phyloP scores from a whole-genome alignment of 2,329 filamentous ascomycete genomes.

The Aspergillus aculeatinus region DNA sequence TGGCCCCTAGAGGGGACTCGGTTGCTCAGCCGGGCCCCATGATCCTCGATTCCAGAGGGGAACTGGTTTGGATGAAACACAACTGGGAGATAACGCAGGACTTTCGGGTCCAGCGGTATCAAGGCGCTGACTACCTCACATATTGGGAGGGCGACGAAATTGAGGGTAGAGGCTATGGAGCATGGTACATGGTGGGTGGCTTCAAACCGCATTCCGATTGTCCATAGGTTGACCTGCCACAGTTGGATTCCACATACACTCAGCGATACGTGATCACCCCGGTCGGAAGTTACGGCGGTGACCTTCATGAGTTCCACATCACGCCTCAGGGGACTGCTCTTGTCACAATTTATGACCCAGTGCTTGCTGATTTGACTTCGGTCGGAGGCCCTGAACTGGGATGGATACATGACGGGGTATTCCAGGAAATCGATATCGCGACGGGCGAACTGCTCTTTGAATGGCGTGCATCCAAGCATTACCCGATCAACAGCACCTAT shows the following conservation, averaged over 20 bases:
- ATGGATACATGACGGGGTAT: slow-evolving; percentile 33
- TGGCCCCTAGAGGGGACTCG: slow-evolving; percentile 34
- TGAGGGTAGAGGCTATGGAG: slow-evolving; percentile 20
- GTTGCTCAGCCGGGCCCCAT: slow-evolving; percentile 27
- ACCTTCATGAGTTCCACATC: slow-evolving; percentile 38
- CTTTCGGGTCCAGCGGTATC: slow-evolving; percentile 28
- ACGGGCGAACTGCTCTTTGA: slow-evolving; percentile 36
- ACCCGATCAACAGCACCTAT: slow-evolving; percentile 24
- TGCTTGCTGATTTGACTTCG: slow-evolving; percentile 26
- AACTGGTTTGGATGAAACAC: slow-evolving; percentile 29
- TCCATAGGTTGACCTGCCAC: not conserved
- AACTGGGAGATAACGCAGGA: slow-evolving; percentile 26
- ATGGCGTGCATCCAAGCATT: slow-evolving; percentile 39
- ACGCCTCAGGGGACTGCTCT: slow-evolving; percentile 32
- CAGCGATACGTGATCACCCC: slow-evolving; percentile 21
- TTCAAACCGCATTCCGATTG: not conserved
- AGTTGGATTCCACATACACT: slow-evolving; percentile 29
- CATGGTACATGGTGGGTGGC: slow-evolving; percentile 28
- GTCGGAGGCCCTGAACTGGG: slow-evolving; percentile 28
- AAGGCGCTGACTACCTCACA: slow-evolving; percentile 25
- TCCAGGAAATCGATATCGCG: slow-evolving; percentile 38
- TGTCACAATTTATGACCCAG: slow-evolving; percentile 31
- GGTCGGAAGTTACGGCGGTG: slow-evolving; percentile 24
- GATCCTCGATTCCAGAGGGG: slow-evolving; percentile 29
- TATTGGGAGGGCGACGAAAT: slow-evolving; percentile 29